These are phyloP conservation scores for Apiospora marii DNA, from an alignment of 2,329 filamentous ascomycete species.

Conservation along the genomic window DNA sequence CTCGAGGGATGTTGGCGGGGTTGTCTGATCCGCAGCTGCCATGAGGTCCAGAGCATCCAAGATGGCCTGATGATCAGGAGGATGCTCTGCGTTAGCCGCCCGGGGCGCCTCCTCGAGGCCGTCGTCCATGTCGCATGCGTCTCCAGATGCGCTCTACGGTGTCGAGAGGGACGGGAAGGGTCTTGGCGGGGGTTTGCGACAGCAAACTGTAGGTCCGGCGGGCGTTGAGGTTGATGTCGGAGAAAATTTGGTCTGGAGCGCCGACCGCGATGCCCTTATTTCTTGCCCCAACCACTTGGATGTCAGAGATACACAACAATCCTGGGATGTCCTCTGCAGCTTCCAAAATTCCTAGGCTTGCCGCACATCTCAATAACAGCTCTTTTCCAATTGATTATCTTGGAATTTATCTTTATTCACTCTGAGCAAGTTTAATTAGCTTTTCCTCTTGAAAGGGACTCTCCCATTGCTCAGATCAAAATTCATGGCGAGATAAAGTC, in stretches of 20 bases:
- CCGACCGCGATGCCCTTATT: slow-evolving; percentile 32
- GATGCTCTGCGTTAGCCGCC: slow-evolving; percentile 14
- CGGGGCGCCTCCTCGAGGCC: slow-evolving; percentile 20
- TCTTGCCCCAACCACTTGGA: slow-evolving; percentile 29
- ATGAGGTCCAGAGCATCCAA: slow-evolving; percentile 10
- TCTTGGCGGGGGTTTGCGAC: slow-evolving; percentile 26
- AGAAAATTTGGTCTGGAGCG: slow-evolving; percentile 30
- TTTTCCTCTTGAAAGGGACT: background rate
- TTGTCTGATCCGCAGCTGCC: background rate
- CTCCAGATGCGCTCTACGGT: slow-evolving; percentile 11
- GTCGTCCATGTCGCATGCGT: slow-evolving; percentile 29
- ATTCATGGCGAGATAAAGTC: background rate
- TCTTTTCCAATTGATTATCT: background rate
- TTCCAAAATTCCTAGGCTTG: background rate
- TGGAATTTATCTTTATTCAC: background rate
- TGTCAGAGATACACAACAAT: slow-evolving; percentile 25
- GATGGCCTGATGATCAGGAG: slow-evolving; percentile 8
- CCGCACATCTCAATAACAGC: background rate
- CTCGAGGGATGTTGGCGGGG: slow-evolving; percentile 4
- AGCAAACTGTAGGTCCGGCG: slow-evolving; percentile 22
- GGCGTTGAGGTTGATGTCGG: slow-evolving; percentile 25
- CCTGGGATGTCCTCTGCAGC: background rate
- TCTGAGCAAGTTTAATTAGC: background rate
- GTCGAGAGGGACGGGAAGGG: slow-evolving; percentile 18
- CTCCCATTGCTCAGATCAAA: background rate